These are phyloP conservation scores for Suillus variegatus DNA, from an alignment of 768 basidiomycete genomes.

Conservation along the genomic window DNA sequence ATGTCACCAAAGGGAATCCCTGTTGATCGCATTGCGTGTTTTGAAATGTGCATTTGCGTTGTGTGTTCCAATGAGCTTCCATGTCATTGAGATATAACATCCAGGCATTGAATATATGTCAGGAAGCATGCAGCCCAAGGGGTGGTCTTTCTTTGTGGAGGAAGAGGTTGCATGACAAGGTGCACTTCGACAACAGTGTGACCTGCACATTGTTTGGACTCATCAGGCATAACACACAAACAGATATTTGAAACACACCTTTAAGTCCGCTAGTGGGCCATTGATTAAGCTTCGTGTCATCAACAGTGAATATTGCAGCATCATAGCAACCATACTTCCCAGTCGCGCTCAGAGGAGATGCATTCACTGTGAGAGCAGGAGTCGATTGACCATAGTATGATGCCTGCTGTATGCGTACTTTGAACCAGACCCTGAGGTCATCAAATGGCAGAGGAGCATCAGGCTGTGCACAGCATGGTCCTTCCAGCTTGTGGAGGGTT, in stretches of 20 bases:
- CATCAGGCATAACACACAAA: too few species aligned
- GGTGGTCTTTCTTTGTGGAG: not conserved
- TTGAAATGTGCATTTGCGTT: too few species aligned
- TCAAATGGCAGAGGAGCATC: slow-evolving; percentile 23
- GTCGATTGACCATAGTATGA: slow-evolving; percentile 15
- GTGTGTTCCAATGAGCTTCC: too few species aligned
- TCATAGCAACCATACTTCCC: slow-evolving; percentile 25
- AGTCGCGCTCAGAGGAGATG: slow-evolving; percentile 16
- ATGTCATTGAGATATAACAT: too few species aligned
- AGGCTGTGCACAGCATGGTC: slow-evolving; percentile 1
- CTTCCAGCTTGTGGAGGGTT: slow-evolving; percentile 6
- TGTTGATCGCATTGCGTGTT: too few species aligned
- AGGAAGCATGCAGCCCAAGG: slow-evolving; percentile 17
- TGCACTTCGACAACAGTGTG: slow-evolving; percentile 19
- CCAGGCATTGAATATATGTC: not conserved
- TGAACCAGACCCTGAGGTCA: not conserved
- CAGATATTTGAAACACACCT: slow-evolving; percentile 2
- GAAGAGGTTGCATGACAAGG: slow-evolving; percentile 18
- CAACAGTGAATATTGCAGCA: slow-evolving; percentile 20
- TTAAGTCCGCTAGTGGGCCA: slow-evolving; percentile 17
- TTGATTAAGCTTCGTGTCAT: slow-evolving; percentile 8
- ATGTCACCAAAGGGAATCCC: too few species aligned
- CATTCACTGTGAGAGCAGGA: slow-evolving; percentile 20
- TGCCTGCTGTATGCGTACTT: slow-evolving; percentile 23
- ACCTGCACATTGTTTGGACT: not conserved